phyloP scores from a whole-genome alignment of 495 filamentous ascomycete species.

The Xylaria palmicola region DNA sequence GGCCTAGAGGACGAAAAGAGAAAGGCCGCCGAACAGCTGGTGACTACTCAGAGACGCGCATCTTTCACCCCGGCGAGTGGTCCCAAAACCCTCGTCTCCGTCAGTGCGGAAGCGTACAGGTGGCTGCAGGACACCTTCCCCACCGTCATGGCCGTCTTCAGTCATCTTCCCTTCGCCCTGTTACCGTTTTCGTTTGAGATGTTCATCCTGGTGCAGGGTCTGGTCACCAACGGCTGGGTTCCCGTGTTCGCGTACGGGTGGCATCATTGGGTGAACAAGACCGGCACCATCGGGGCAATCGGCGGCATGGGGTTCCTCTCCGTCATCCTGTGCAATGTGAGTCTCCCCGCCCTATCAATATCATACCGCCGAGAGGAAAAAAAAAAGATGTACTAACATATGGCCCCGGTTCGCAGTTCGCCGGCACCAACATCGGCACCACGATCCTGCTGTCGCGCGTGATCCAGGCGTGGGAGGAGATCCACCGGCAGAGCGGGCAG shows the following conservation, averaged over 20 bases:
- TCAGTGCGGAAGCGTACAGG: conserved; percentile 37
- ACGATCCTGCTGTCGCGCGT: conserved; percentile 66
- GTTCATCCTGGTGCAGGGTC: conserved; percentile 66
- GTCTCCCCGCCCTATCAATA: conserved; percentile 26
- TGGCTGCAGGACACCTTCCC: conserved; percentile 68
- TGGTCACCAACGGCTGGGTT: conserved; percentile 68
- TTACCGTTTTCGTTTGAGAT: conserved; percentile 66
- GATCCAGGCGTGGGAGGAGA: conserved; percentile 60
- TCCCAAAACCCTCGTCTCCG: conserved; percentile 43
- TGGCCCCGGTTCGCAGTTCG: too few relatives aligned
- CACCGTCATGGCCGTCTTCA: conserved; percentile 57
- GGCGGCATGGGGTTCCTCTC: conserved; percentile 68
- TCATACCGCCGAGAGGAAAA: too few relatives aligned
- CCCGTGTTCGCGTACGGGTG: conserved; percentile 65
- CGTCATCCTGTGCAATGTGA: conserved; percentile 66
- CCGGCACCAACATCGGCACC: conserved; percentile 69
- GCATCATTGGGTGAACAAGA: conserved; percentile 65
- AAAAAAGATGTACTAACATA: too few relatives aligned
- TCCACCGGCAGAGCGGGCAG: conserved; percentile 44
- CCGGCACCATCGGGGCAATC: conserved; percentile 60
- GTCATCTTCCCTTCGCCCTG: conserved; percentile 60
- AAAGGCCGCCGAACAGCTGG: not conserved
- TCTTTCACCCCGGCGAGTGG: not conserved
- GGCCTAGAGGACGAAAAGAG: not conserved
- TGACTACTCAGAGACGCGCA: not conserved